Base-by-base conservation (phyloP, 164 flowering plant species). In the Liquidambar formosana region DNA sequence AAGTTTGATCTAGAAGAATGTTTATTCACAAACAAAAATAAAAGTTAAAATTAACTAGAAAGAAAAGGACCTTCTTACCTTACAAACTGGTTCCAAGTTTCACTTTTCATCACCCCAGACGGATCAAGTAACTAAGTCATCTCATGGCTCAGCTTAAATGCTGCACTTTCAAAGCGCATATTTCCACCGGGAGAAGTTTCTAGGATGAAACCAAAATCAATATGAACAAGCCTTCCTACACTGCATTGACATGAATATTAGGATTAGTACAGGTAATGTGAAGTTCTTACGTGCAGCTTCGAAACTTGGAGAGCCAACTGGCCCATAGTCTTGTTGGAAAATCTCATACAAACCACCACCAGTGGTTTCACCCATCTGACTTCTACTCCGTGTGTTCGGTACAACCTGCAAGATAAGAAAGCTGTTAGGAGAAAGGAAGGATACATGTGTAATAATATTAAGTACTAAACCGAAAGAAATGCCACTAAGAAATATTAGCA, bases 71-170 rank as follows among this genome's bases (percentile, higher is more conserved):
- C 41, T 33, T 33, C 70, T 63, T 64, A 92, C 99, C 98, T 85
- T 3, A 96, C 91, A 75, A 96, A 96, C 38, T 73, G 84, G 67
- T 66, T 22, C 99, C 99, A 96, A 3, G 95, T 83, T 33, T 96
- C 98, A 73, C 99, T 96, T 80, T 93, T 96, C 99, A 96, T 96
- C 23, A 74, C 88, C n/a, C 98, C 99, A 0, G 99, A 93, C 45
- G 99, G 99, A 65, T 96, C 99, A 19, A 96, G 88, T 65, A 96
- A 78, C 73, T 96, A 98, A 67, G 99, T 93, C 99, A 96, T 96
- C 67, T 96, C 99, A 69, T 96, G 99, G 73, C 99, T 96, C 78
- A 96, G 86, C 81, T 96, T 96, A 71, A 96, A 96, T 69, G 93
- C 98, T 61, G 99, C 99, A 77, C 94, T 96, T 77, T 96, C 99